Evolutionary conservation across 371 early-diverging fungal species (phyloP).

Genomic region (Chytridiales sp.): DNA sequence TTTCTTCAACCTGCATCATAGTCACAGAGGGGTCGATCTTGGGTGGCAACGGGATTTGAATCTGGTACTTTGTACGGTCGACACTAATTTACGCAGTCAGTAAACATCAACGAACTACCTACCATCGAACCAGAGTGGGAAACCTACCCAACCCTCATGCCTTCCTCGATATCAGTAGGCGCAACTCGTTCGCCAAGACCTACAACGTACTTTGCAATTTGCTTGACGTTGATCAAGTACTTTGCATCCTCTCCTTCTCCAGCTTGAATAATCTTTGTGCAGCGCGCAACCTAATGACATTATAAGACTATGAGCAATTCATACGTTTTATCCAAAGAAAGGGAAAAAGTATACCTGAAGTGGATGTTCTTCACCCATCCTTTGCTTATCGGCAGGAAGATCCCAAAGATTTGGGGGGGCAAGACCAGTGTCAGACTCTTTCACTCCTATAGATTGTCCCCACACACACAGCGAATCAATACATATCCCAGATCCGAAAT

Average conservation of each 20-base stretch:
- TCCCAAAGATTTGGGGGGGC: conserved; percentile 99
- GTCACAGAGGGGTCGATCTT: conserved; percentile 99
- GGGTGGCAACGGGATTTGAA: conserved; percentile 99
- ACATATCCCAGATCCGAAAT: neutral
- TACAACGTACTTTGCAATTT: conserved; percentile 99
- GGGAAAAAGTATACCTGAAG: conserved; percentile 71
- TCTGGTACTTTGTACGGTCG: conserved; percentile 98
- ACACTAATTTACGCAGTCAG: conserved; percentile 61
- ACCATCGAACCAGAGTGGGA: neutral
- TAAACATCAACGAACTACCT: neutral
- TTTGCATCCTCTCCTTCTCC: conserved; percentile 67
- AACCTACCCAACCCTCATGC: conserved; percentile 97
- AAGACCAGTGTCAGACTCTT: conserved; percentile 99
- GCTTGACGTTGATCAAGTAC: conserved; percentile 98
- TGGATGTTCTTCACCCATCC: conserved; percentile 96
- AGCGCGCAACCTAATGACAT: conserved; percentile 79
- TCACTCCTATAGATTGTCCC: conserved; percentile 67
- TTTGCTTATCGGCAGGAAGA: conserved; percentile 96
- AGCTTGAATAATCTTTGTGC: conserved; percentile 95
- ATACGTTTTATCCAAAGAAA: conserved; percentile 8
- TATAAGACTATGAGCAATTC: neutral
- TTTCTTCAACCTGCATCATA: conserved; percentile 99
- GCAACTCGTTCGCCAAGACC: conserved; percentile 95
- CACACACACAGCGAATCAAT: neutral
- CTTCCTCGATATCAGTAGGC: conserved; percentile 98